These are phyloP conservation scores for Zangia roseola DNA, from an alignment of 768 basidiomycete species.

Conservation along the genomic window DNA sequence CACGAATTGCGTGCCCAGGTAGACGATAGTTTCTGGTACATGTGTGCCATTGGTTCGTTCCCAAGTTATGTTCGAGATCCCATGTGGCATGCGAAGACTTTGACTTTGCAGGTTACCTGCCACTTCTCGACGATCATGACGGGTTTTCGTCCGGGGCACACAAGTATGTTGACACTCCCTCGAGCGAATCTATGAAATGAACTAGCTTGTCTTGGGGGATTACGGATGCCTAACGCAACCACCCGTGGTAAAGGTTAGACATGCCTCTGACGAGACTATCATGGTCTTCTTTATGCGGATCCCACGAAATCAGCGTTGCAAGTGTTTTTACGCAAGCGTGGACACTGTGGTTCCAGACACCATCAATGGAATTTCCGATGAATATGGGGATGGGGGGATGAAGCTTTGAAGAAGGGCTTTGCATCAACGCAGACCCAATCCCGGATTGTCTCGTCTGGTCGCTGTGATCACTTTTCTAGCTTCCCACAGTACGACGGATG, in stretches of 20 bases:
- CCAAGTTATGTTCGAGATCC: not conserved
- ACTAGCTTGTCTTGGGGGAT: conserved; percentile 48
- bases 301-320: conserved; percentile 78
- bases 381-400: too few species aligned
- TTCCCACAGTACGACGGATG: too few species aligned
- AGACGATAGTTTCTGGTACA: conserved; percentile 86
- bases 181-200: not conserved
- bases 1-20: conserved; percentile 62
- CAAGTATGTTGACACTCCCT: conserved; percentile 47
- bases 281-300: conserved; percentile 86
- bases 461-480: too few species aligned
- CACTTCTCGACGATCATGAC: conserved; percentile 72
- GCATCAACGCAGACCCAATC: conserved; percentile 85
- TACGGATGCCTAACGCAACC: conserved; percentile 87
- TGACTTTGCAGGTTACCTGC: conserved; percentile 71
- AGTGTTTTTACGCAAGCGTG: conserved; percentile 61
- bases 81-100: not conserved
- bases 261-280: conserved; percentile 9
- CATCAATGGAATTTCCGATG: conserved; percentile 40
- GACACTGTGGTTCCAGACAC: conserved; percentile 27
- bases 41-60: conserved; percentile 72
- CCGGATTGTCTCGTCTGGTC: conserved; percentile 83
- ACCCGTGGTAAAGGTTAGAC: not conserved
- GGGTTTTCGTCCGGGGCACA: conserved; percentile 91
- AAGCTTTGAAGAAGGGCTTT: conserved; percentile 60